A percentile compares a stretch with the other conserved stretches of the same genome.
Evolutionary conservation across 2,329 filamentous ascomycete genomes (phyloP).

Genomic region (Aspergillus sclerotialis): DNA sequence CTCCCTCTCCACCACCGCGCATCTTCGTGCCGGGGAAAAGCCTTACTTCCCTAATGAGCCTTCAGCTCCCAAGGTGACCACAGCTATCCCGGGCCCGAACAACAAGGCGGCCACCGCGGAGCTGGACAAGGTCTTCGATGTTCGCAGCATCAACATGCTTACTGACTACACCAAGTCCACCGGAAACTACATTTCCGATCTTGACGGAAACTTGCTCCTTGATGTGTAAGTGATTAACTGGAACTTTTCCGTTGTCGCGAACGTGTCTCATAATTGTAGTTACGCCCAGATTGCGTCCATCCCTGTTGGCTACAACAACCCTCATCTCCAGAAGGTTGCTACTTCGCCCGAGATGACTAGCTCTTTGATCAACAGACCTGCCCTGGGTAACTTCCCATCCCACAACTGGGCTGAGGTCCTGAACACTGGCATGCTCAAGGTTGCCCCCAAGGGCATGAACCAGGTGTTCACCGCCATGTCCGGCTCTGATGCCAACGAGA

Average conservation of each 20-base stretch:
- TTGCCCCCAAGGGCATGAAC: slow-evolving; percentile 73
- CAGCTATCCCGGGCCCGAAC: slow-evolving; percentile 67
- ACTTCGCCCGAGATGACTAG: slow-evolving; percentile 70
- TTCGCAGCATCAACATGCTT: slow-evolving; percentile 76
- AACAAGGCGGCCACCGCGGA: slow-evolving; percentile 62
- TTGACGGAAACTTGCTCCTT: slow-evolving; percentile 45
- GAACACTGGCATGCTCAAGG: slow-evolving; percentile 70
- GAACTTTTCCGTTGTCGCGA: background rate
- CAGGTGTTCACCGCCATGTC: slow-evolving; percentile 88
- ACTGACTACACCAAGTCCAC: slow-evolving; percentile 65
- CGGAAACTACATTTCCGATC: slow-evolving; percentile 65
- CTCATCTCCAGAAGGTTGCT: slow-evolving; percentile 61
- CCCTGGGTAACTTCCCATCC: slow-evolving; percentile 83
- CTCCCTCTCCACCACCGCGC: slow-evolving; percentile 29
- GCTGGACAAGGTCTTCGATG: slow-evolving; percentile 75
- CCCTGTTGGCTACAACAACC: slow-evolving; percentile 88
- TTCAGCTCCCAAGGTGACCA: slow-evolving; percentile 46
- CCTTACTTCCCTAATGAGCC: slow-evolving; percentile 56
- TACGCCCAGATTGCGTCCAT: slow-evolving; percentile 93
- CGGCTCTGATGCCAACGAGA: slow-evolving; percentile 89
- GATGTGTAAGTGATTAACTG: slow-evolving; percentile 37
- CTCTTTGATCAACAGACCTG: slow-evolving; percentile 79
- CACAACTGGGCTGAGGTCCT: slow-evolving; percentile 76
- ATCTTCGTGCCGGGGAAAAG: slow-evolving; percentile 33
- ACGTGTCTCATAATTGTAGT: slow-evolving; percentile 32